Evolutionary conservation across 345 rosid species (phyloP), one percentile per base, ranked within the genome.

Genomic region (Isatis tinctoria): DNA sequence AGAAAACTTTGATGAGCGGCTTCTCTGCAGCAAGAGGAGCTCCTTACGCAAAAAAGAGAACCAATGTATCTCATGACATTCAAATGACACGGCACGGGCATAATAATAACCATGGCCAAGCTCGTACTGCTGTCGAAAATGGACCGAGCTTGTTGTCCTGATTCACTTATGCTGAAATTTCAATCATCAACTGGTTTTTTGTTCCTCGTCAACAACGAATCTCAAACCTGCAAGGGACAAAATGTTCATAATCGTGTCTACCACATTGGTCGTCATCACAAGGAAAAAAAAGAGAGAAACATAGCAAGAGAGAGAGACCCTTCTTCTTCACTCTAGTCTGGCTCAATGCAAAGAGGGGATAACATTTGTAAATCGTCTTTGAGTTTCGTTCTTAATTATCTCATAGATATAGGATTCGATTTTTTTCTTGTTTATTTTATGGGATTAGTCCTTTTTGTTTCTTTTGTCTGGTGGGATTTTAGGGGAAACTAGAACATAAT

Each of bases 21-120:
- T 14, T 39, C 24, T 39, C 43, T 39, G 4, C 91, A 95, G 99
- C 85, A 37, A 87, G 98, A 87, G 98, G 94, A 49, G 98, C 99
- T 59, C 97, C 99, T 1, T 95, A 92, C 76, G 99, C 98, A n/a
- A 95, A 95, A 78, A 82, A 92, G 64, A 85, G 98, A 80, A 96
- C 99, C 22, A 81, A 89, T 0, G 72, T 82, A 47, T 83, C 96
- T 1, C 88, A 88, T 65, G 97, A 92, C 80, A 92, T 92, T 41
- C 98, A 92, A 75, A 74, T 92, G 94, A 61, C 90, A 57, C 87
- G 92, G 83, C 86, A 90, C 6, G 73, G 76, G 18, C 57, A 51
- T 5, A 26, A 52, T 12, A 73, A 60, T 53, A 89, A 78, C 80
- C 83, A 85, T 3, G 86, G 82, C 43, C 80, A 90, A 62, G 82